Conservation (phyloP, 495 filamentous ascomycete species). For the Aspergillus sparsus region DNA sequence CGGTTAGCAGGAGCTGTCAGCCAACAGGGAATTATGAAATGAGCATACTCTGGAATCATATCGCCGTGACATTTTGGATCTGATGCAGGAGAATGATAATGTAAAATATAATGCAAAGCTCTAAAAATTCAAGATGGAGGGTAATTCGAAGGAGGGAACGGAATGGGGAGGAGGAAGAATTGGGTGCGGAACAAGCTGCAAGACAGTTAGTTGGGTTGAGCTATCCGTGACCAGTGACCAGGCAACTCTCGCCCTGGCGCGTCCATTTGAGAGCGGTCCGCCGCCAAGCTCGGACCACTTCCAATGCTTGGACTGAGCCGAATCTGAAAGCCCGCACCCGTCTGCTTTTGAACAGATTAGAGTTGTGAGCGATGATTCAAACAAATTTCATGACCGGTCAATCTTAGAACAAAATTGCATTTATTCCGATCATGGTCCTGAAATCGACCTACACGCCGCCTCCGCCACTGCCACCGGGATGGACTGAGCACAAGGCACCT, state of each 20-base stretch:
- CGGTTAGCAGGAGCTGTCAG: conserved; percentile 45
- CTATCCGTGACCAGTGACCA: conserved; percentile 30
- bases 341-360: too few species aligned
- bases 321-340: conserved; percentile 17
- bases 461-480: conserved; percentile 71
- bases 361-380: not conserved
- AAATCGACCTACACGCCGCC: conserved; percentile 47
- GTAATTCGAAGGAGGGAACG: conserved; percentile 18
- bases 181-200: conserved; percentile 32
- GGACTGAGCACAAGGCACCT: conserved; percentile 92
- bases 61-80: conserved; percentile 82
- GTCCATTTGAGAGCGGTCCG: conserved; percentile 37
- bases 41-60: conserved; percentile 90
- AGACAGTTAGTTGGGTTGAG: conserved; percentile 30
- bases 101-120: conserved; percentile 4
- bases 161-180: conserved; percentile 27
- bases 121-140: conserved; percentile 4
- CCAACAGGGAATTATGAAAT: conserved; percentile 28
- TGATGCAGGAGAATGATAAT: conserved; percentile 19
- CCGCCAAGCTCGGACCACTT: conserved; percentile 52
- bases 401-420: not conserved
- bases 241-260: conserved; percentile 52
- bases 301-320: conserved; percentile 21
- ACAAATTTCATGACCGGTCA: not conserved
- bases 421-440: conserved; percentile 32